Conservation (phyloP, 2,329 filamentous ascomycete species). For the Lasiodiplodia gonubiensis region DNA sequence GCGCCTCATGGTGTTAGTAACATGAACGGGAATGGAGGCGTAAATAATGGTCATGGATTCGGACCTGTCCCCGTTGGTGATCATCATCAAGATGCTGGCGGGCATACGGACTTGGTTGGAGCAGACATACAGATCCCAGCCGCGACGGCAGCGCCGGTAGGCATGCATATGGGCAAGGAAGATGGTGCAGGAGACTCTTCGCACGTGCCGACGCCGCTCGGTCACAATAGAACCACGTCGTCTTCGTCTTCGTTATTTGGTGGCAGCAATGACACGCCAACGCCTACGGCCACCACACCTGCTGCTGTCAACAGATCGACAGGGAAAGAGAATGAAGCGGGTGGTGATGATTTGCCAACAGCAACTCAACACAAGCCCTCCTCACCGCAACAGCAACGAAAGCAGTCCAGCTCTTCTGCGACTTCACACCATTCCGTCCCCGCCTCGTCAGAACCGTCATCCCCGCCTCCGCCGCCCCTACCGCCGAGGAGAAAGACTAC, state of each 20-base stretch:
- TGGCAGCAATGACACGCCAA: neutral
- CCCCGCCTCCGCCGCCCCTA: conserved; percentile 53
- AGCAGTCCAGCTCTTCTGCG: conserved; percentile 39
- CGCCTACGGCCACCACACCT: neutral
- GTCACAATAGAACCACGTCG: conserved; percentile 39
- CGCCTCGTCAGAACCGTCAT: conserved; percentile 29
- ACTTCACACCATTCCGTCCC: conserved; percentile 35
- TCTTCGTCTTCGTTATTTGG: conserved; percentile 30
- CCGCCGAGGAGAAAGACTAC: conserved; percentile 52
- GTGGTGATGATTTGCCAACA: neutral
- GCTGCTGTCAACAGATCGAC: neutral
- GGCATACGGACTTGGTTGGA: neutral
- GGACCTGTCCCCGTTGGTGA: neutral
- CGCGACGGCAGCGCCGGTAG: neutral
- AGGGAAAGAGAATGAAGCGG: neutral
- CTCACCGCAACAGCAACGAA: conserved; percentile 19
- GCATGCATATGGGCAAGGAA: neutral
- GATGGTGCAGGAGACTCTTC: neutral
- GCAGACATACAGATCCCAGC: neutral
- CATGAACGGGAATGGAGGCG: neutral
- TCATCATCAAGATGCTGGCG: neutral
- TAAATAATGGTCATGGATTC: neutral
- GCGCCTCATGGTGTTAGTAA: neutral
- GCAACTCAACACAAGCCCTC: neutral
- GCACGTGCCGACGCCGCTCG: conserved; percentile 11